Conservation (phyloP, 1,139 yeast species). For the Pichia sp. region DNA sequence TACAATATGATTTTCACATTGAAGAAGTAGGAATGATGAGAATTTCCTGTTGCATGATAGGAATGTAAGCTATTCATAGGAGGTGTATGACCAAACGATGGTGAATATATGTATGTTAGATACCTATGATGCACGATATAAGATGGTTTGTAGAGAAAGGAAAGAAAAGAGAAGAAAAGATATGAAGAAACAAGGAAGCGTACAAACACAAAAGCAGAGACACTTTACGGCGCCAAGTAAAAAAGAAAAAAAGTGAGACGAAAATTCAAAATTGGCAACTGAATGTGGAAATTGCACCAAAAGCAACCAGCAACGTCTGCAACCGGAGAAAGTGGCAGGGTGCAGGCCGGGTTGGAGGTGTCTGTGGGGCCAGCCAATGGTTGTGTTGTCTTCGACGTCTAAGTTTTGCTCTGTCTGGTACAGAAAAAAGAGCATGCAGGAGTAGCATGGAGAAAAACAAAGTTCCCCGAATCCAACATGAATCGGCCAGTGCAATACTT, state of each 20-base stretch:
- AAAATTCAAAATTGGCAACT: not conserved
- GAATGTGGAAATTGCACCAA: not conserved
- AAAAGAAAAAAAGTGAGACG: too few relatives aligned
- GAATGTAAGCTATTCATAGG: not conserved
- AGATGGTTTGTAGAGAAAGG: too few relatives aligned
- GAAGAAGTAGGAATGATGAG: constrained; percentile 3
- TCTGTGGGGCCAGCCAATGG: too few relatives aligned
- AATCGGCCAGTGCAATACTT: not conserved
- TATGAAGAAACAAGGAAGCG: not conserved
- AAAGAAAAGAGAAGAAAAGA: not conserved
- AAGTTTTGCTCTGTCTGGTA: not conserved
- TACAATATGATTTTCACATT: constrained; percentile 2
- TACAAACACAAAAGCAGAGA: not conserved
- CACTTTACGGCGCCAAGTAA: too few relatives aligned
- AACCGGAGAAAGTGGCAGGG: too few relatives aligned
- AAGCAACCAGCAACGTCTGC: not conserved
- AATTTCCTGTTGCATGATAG: not conserved
- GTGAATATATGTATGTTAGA: not conserved
- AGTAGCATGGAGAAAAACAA: too few relatives aligned
- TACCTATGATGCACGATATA: too few relatives aligned
- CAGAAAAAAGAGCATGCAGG: not conserved
- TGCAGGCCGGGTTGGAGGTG: too few relatives aligned
- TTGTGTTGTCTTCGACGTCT: too few relatives aligned
- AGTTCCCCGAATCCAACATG: not conserved
- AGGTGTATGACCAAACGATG: not conserved